These are phyloP conservation scores for Quercus gilva DNA, from an alignment of 306 rosid genomes.

Conservation along the genomic window DNA sequence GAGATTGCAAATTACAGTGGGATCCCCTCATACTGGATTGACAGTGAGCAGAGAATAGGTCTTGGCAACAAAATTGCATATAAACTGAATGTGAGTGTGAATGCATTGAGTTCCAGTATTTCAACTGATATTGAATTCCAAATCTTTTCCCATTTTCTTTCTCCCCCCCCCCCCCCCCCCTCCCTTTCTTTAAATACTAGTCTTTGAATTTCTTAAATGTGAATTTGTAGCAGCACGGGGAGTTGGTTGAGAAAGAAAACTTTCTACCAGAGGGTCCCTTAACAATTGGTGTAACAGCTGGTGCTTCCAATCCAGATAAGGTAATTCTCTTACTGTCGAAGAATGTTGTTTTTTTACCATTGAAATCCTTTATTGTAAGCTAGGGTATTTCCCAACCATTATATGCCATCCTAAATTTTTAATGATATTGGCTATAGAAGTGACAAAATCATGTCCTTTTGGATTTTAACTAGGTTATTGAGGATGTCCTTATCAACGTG, in stretches of 20 bases:
- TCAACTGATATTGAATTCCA: neutral
- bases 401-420: neutral
- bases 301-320: slow-evolving; percentile 98
- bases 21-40: slow-evolving; percentile 92
- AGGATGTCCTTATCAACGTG: slow-evolving; percentile 76
- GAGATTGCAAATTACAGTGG: slow-evolving; percentile 91
- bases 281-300: slow-evolving; percentile 82
- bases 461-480: slow-evolving; percentile 60
- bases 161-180: too few species aligned
- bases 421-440: neutral
- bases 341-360: neutral
- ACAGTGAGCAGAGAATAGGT: slow-evolving; percentile 84
- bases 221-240: slow-evolving; percentile 63
- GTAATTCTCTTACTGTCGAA: slow-evolving; percentile 34
- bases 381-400: neutral
- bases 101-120: slow-evolving; percentile 9
- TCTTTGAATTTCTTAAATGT: neutral
- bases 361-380: neutral
- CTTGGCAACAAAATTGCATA: slow-evolving; percentile 85
- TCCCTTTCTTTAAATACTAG: neutral
- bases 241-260: slow-evolving; percentile 89
- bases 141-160: neutral
- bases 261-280: slow-evolving; percentile 83
- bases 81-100: slow-evolving; percentile 67
- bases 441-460: neutral